Evolutionary conservation across 2,329 filamentous ascomycete genomes (phyloP), one percentile per base, ranked within the genome.

Genomic region (Colletotrichum sp.): DNA sequence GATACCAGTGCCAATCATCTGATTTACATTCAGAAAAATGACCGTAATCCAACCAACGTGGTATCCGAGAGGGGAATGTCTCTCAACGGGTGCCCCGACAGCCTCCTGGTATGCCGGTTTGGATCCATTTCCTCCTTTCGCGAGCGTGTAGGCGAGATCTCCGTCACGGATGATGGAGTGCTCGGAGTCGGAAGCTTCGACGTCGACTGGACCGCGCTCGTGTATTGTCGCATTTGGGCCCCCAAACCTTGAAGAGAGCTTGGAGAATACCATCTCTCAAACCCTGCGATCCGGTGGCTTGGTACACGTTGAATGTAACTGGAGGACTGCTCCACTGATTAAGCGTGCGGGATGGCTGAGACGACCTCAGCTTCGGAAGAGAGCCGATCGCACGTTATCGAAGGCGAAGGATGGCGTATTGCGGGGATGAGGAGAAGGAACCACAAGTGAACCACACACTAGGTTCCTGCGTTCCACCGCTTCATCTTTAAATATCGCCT

Each of bases 1-100:
- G 26, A 92, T 88, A 44, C 91, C 91, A 0, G 90, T 92, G 1
- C 92, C 92, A 59, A 93, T 86, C 90, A 93, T 93, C 82, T 89
- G 88, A 72, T 89, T 90, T 49, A 93, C 82, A 73, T 93, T 93
- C 69, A 93, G 81, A 39, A 92, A 92, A 39, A 93, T 84, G 24
- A 92, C 89, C 0, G 91, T 91, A 5, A 90, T 77, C 71, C 86
- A 88, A 8, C 88, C 88, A 15, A 93, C 91, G 12, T 89, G 84
- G 76, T 92, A 92, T 1, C 92, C 92, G 3, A 94, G 82, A 0
- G 92, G 91, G 1, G 90, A 93, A 5, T 86, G 79, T 2, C 82
- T 83, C 80, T 93, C 92, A 3, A 93, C 90, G 0, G 92, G 92
- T 0, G 92, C 92, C 36, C 92, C 92, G 8, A 87, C 87, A 1